Base-by-base conservation (phyloP, 2,329 filamentous ascomycete species). In the Fusarium compactum region DNA sequence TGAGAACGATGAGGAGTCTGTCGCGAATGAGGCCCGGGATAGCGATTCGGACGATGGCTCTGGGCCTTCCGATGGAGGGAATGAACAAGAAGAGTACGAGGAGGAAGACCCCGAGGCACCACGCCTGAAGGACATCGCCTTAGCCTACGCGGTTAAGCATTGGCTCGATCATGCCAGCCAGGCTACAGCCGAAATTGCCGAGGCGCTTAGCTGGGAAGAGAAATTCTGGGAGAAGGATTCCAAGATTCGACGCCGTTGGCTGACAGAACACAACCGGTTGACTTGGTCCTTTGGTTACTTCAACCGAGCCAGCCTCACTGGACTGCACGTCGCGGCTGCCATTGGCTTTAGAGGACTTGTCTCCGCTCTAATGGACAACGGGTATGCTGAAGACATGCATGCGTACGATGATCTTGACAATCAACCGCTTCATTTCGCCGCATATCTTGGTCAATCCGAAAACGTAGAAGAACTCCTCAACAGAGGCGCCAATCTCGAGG, bases 91-190 rank as follows among this genome's bases (percentile, higher is more conserved):
- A 10, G 44, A 40, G 58, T 18, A 67, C 2, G 67, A 74, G 5
- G 65, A 74, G 1, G 71, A 60, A 12, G 67, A 77, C 6, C 70
- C 74, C 0, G 80, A 81, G 59, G 77, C 76, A 0, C 68, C 75
- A 10, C 60, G 72, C 5, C 62, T 78, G 3, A 65, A 62, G 7
- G 71, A 74, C 5, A 71, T 63, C 16, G 79, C 75, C n/a, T 53
- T 79, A 20, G 69, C 76, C 10, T 83, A 83, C 22, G 76, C 80
- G 7, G 76, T 83, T 7, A 82, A 81, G 50, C 68, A 83, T 38
- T 83, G 82, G 82, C 72, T 83, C 5, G 73, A 78, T 8, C 82
- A 83, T 53, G 82, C 80, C 3, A 79, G 80, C 44, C 81, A 81
- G 51, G 81, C 82, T 20, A 83, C 82, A 1, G 63, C 74, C 6